Base-by-base conservation (phyloP, 805 yeast species). In the Martiniozyma abietophila region DNA sequence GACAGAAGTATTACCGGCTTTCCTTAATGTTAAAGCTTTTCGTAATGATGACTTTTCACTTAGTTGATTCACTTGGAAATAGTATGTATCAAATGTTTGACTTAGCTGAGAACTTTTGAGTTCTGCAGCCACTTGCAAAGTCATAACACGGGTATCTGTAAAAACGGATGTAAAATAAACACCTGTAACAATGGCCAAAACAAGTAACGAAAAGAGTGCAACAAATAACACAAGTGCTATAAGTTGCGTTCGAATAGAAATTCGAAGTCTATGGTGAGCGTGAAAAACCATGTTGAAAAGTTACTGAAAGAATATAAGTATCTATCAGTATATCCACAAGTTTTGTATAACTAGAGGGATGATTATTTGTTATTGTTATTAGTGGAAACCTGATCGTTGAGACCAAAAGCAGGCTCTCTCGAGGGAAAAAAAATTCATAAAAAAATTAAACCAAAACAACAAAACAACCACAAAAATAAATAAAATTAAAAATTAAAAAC, bases 241-340 rank as follows among this genome's bases (percentile, higher is more conserved):
- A 32, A 84, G 71, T 61, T 84, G 94, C 17, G 84, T 75, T 47
- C 85, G 61, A 38, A 84, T 74, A 27, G 89, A 80, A 29, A 84
- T 61, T 36, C 71, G 67, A 27, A 71, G 39, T 18, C 51, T 40
- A 23, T 43, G 49, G 32, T 39, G 40, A n/a, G n/a, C n/a, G 6
- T 26, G 34, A 11, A 37, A 21, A 21, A 29, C 14, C 22, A 16
- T 25, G 6, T 10, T 5, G 8, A 10, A 16, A 11, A 12, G n/a
- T n/a, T n/a, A n/a, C n/a, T n/a, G n/a, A n/a, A n/a, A n/a, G n/a
- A n/a, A n/a, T n/a, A n/a, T n/a, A n/a, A n/a, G n/a, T n/a, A n/a
- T n/a, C n/a, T n/a, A n/a, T n/a, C n/a, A n/a, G n/a, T n/a, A n/a
- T n/a, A n/a, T n/a, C n/a, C n/a, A n/a, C n/a, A n/a, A n/a, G n/a